These are phyloP conservation scores for Cordia subcordata DNA, from an alignment of 257 asterid genomes.

Conservation along the genomic window DNA sequence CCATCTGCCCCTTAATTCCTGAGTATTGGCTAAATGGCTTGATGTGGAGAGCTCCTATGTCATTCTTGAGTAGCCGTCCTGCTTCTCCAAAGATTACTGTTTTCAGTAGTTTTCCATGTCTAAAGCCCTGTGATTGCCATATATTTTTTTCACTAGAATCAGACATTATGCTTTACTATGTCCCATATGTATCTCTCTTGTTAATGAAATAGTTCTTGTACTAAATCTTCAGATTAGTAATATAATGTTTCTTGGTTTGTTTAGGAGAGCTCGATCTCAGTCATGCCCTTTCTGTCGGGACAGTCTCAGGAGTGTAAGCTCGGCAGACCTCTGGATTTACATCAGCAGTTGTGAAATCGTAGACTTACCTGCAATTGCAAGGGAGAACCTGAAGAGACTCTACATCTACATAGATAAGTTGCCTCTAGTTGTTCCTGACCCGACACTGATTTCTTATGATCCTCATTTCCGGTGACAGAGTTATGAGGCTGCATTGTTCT, in stretches of 20 bases:
- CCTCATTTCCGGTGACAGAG: constrained; percentile 38
- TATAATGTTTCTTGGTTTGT: constrained; percentile 3
- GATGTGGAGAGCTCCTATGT: too few species aligned
- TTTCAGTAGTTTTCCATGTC: too few species aligned
- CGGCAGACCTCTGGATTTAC: constrained; percentile 84
- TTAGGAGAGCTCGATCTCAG: constrained; percentile 68
- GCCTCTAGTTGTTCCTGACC: constrained; percentile 52
- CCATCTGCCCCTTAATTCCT: too few species aligned
- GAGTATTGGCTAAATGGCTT: too few species aligned
- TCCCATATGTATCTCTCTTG: background rate
- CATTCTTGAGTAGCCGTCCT: too few species aligned
- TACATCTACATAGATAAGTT: constrained; percentile 51
- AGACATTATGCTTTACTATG: background rate
- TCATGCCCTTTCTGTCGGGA: constrained; percentile 94
- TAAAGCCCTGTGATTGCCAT: too few species aligned
- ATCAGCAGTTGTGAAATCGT: constrained; percentile 53
- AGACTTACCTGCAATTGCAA: constrained; percentile 43
- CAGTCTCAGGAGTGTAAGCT: constrained; percentile 56
- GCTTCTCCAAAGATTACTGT: too few species aligned
- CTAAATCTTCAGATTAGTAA: background rate
- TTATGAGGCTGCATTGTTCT: constrained; percentile 1
- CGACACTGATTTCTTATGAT: constrained; percentile 42
- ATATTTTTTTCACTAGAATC: too few species aligned
- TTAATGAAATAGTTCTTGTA: background rate
- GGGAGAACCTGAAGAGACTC: constrained; percentile 64